Base-by-base conservation (phyloP, 2,329 filamentous ascomycete species). In the Pseudogymnoascus sp. region DNA sequence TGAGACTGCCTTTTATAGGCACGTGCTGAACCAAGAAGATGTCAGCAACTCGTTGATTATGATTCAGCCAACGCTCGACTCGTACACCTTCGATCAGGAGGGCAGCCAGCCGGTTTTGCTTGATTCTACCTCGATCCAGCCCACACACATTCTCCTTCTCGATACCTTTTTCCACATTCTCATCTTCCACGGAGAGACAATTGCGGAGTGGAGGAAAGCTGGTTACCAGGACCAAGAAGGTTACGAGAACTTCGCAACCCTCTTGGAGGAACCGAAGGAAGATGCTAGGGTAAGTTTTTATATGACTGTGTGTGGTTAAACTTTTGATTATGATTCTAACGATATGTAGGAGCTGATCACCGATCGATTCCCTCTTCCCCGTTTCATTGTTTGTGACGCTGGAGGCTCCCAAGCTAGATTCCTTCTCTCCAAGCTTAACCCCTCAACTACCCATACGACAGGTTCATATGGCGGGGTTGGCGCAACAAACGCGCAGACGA, bases 131-230 rank as follows among this genome's bases (percentile, higher is more conserved):
- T 97, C 92, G 5, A 99, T 99, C 68, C 93, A 97, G 72, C 88
- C 92, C 8, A 90, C 92, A 20, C 95, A 96, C 63, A 90, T 97
- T 63, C 83, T 99, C 58, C 85, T 99, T 9, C 86, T 99, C 61
- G 94, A 99, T 71, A 97, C 94, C 0, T 99, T 99, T 81, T 99
- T 99, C 84, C 94, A 99, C 74, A 99, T 99, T 64, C 85, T 99
- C 61, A 99, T 99, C 69, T 99, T 97, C 84, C 92, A 99, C 70
- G 94, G 94, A 65, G 93, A 99, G 79, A 97, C 93, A 0, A 89
- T 97, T 75, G 94, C 94, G 0, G 92, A 97, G 73, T 99, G 94
- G 94, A 87, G 92, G 67, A 97, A 99, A 75, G 92, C 92, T 16
- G 94, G 94, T 1, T 99, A 99, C 72, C 94, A 99, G 69, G 92